Evolutionary conservation across 768 basidiomycete species (phyloP), one percentile per base, ranked within the genome.

Genomic region (Leccinum pellstonianum): DNA sequence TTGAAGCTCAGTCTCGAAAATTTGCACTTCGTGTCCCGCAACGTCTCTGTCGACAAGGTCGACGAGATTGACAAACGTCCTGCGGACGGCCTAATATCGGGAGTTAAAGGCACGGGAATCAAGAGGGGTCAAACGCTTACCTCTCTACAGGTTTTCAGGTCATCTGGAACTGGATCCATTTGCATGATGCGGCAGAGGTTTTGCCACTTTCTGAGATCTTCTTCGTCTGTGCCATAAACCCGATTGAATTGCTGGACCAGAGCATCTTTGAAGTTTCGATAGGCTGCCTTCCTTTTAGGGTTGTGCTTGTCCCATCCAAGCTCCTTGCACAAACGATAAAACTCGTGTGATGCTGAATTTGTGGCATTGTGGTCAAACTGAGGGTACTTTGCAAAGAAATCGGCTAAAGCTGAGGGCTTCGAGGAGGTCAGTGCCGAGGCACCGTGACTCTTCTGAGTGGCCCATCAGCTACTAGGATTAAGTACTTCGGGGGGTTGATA

Each of bases 31-130:
- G 2, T 49, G 10, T 0, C 58, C 63, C 4, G 66, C 60, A 0
- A 14, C 31, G 15, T 65, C 23, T 1, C 43, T 51, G 27, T 67
- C 65, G 11, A 66, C 65, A 19, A 66, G 66, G 27, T 67, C 66
- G 27, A 67, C 66, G 5, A 67, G 66, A 4, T 67, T 68, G 14
- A 66, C 60, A 2, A 54, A 17, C 0, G 52, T 62, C 0, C 12
- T 31, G 0, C 49, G 19, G 15, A 67, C 25, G 0, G 58, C 60
- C 66, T 67, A 11, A 27, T 11, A 15, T n/a, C 49, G 8, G 2
- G 11, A 25, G 31, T 1, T 33, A 0, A 1, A n/a, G 1, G 1
- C 3, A 21, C 17, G 19, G 1, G n/a, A 31, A 19, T 2, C 11
- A 52, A 52, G 1, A 31, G 10, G 31, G 15, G 25, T 2, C 7